Conservation (phyloP, 2,329 filamentous ascomycete genomes). For the Diaporthe sp. region DNA sequence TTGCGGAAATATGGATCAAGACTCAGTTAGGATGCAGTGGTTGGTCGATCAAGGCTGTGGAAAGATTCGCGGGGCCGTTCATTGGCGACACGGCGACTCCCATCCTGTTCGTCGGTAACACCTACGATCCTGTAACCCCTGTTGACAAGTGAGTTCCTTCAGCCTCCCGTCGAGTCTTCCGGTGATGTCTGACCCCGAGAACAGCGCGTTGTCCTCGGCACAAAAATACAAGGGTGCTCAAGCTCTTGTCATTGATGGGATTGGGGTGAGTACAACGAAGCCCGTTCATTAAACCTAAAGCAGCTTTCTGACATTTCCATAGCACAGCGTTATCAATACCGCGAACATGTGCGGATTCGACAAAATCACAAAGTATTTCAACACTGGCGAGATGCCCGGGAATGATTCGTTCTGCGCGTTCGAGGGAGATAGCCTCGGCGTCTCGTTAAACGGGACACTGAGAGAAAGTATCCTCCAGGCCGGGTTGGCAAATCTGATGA, state of each 20-base stretch:
- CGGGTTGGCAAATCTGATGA: not conserved
- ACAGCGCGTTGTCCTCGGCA: slow-evolving; percentile 31
- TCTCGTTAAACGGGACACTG: slow-evolving; percentile 32
- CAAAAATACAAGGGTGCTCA: slow-evolving; percentile 31
- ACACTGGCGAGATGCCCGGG: slow-evolving; percentile 30
- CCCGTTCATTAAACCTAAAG: not conserved
- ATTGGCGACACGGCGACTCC: slow-evolving; percentile 33
- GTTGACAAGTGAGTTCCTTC: slow-evolving; percentile 32
- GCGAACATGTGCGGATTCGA: slow-evolving; percentile 16
- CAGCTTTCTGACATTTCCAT: not conserved
- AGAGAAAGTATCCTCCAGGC: not conserved
- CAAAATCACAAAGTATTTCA: slow-evolving; percentile 30
- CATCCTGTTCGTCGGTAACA: slow-evolving; percentile 36
- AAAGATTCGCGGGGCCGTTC: slow-evolving; percentile 34
- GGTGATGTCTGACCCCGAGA: not conserved
- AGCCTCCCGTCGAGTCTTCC: not conserved
- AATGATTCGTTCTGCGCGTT: slow-evolving; percentile 34
- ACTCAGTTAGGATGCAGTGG: slow-evolving; percentile 29
- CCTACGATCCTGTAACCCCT: slow-evolving; percentile 35
- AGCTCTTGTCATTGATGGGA: slow-evolving; percentile 29
- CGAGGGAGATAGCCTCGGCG: slow-evolving; percentile 15
- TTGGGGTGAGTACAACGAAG: slow-evolving; percentile 29
- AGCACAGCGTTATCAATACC: not conserved
- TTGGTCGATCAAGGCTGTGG: slow-evolving; percentile 32
- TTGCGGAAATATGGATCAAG: slow-evolving; percentile 32